Base-by-base conservation (phyloP, 2,329 filamentous ascomycete species). In the Karstenula rhodostoma region DNA sequence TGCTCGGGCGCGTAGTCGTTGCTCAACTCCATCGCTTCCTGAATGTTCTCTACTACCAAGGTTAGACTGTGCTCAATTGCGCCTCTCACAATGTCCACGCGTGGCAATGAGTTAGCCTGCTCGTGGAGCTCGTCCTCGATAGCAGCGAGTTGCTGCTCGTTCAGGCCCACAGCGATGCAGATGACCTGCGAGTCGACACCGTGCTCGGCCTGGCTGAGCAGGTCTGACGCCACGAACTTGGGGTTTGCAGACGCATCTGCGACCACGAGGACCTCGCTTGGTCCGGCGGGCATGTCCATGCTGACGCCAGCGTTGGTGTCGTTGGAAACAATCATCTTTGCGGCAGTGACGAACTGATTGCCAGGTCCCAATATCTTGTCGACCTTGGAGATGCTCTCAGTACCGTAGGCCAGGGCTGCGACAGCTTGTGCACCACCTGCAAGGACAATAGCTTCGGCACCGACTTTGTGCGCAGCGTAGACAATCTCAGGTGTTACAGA, bases 321-420 rank as follows among this genome's bases (percentile, higher is more conserved):
- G 78, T 99, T 99, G 79, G 90, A 92, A 46, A 99, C 95, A 70
- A 94, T 86, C 95, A 99, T 99, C 86, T 99, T 99, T 55, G 92
- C 95, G 0, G 95, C 95, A 0, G 95, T 99, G 43, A 99, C 95
- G 75, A 98, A 99, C 79, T 98, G 95, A 80, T 99, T 99, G 37
- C 95, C 95, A 2, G 95, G 95, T 0, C 95, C 95, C 13, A 98
- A 87, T 69, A 99, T 97, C 87, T 99, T 99, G 84, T 99, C 95
- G 8, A 99, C 95, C 83, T 99, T 99, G 78, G 85, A 92, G 53
- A 99, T 88, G 69, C 89, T 94, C 79, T 97, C 91, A 0, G 95
- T 99, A 50, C 95, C 95, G 80, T 99, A 99, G 2, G 95, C 95
- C 90, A 99, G 91, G 50, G 95, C 95, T 22, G 94, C 95, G 40